Percentiles rank a stretch among this genome's conserved stretches.
phyloP scores from a whole-genome alignment of 345 rosid species.

The Geranium brycei region DNA sequence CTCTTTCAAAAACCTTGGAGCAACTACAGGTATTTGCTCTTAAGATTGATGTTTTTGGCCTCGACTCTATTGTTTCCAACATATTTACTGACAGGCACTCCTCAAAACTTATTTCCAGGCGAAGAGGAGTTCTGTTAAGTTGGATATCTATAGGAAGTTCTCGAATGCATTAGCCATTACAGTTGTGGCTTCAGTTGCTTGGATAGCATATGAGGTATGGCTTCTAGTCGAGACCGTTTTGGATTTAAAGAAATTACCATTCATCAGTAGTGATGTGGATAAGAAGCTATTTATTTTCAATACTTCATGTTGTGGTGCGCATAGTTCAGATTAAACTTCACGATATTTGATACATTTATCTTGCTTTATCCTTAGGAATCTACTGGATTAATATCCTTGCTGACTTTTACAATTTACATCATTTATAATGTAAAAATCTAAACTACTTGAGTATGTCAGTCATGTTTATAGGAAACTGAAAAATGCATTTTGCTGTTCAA shows the following conservation, averaged over 20 bases:
- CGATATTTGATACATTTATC: neutral
- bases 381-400: neutral
- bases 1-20: constrained; percentile 76
- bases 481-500: neutral
- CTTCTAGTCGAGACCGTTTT: neutral
- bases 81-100: neutral
- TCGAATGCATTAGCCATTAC: constrained; percentile 74
- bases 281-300: neutral
- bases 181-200: constrained; percentile 75
- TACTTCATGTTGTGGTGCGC: neutral
- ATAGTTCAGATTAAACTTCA: neutral
- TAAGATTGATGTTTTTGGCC: neutral
- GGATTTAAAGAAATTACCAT: neutral
- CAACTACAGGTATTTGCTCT: constrained; percentile 57
- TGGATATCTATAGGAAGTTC: constrained; percentile 90
- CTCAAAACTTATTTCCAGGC: constrained; percentile 28
- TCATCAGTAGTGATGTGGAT: neutral
- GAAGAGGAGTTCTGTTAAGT: constrained; percentile 70
- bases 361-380: neutral
- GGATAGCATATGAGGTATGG: constrained; percentile 84
- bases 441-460: neutral
- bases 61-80: neutral
- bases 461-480: neutral
- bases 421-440: no score
- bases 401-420: neutral